Conservation (phyloP, 768 basidiomycete genomes). For the Lactarius evosmus region DNA sequence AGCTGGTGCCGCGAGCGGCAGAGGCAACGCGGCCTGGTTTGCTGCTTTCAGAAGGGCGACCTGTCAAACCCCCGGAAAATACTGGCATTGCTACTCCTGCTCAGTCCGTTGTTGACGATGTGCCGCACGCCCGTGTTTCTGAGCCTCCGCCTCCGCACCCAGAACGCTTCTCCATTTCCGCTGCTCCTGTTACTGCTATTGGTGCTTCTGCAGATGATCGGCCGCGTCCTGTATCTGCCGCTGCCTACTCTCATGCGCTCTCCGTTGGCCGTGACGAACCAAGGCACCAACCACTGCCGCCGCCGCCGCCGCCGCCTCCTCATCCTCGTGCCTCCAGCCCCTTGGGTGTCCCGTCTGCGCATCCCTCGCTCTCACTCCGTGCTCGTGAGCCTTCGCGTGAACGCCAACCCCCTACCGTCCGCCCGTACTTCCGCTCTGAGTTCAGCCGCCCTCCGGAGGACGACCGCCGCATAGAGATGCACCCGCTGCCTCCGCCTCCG, state of each 20-base stretch:
- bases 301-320: too few species aligned
- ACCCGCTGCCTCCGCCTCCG: neutral
- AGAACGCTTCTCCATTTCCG: neutral
- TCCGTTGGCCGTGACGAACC: constrained; percentile 16
- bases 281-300: constrained; percentile 9
- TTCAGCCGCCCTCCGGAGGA: constrained; percentile 26
- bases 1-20: constrained; percentile 2
- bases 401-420: constrained; percentile 2
- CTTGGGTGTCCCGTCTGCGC: constrained; percentile 8
- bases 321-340: constrained; percentile 5
- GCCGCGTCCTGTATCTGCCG: constrained; percentile 11
- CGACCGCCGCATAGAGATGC: constrained; percentile 19
- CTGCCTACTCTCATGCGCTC: constrained; percentile 12
- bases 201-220: constrained; percentile 2
- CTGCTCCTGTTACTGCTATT: neutral
- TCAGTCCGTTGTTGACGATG: constrained; percentile 8
- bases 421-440: constrained; percentile 28
- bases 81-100: constrained; percentile 22
- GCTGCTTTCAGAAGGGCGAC: constrained; percentile 31
- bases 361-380: constrained; percentile 12
- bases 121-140: constrained; percentile 7
- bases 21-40: constrained; percentile 13
- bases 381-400: constrained; percentile 25
- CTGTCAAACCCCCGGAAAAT: constrained; percentile 27
- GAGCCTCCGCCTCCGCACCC: constrained; percentile 10